Evolutionary conservation across 306 rosid species (phyloP), one percentile per base, ranked within the genome.

Genomic region (Astragalus glycyphyllos): DNA sequence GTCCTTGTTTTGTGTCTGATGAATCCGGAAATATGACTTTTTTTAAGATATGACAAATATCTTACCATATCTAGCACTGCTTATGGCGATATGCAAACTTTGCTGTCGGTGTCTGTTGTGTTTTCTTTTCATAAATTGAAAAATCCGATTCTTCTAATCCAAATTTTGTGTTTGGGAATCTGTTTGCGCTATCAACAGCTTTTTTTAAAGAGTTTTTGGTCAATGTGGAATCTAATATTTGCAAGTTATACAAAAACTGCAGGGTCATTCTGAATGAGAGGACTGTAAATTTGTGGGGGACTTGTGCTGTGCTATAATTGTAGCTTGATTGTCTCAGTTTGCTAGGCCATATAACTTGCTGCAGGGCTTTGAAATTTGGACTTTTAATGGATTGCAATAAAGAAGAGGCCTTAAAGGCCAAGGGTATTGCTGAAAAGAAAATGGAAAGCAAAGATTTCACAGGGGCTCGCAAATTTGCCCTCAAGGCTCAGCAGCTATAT

Each of bases 351-450:
- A 77, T 71, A 69, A 68, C 60, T 72, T 53, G 59, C 81, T 69
- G 72, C 73, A 14, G 40, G 81, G 62, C 34, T 88, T 73, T 64
- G 57, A 45, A 77, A 44, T 78, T 69, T 71, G 41, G 65, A 57
- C 53, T 55, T 58, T 73, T 59, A 44, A 94, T 94, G 99, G 96
- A 89, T 57, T 91, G 96, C 79, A 87, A 94, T 73, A 94, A 82
- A 74, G 99, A 89, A 77, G 99, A 94, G 86, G 99, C 99, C 80
- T 12, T 89, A 80, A 91, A 88, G 89, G 92, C 96, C 80, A 91
- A 82, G 82, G 81, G n/a, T 34, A 77, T 91, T 56, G 97, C 96
- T 71, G 89, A 82, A 84, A 79, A 85, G 81, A 91, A 83, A 85
- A 84, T 91, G 99, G 86, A 80, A 73, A 73, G 59, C 84, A 91